Conservation (phyloP, 2,329 filamentous ascomycete species). For the Didymella pomorum region DNA sequence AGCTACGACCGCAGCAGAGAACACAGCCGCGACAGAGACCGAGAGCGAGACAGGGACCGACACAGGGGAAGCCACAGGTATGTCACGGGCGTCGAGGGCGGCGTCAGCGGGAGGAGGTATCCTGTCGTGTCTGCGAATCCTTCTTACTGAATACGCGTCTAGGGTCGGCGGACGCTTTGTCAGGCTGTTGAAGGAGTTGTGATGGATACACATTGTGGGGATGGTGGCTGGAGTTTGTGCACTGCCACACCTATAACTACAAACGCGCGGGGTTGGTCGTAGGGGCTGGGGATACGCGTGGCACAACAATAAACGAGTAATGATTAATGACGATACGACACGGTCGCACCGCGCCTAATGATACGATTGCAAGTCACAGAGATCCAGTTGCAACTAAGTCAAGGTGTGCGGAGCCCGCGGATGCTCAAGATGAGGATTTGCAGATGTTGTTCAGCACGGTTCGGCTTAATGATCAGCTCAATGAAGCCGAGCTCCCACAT, state of each 20-base stretch:
- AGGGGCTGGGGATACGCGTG: constrained; percentile 2
- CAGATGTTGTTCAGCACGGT: constrained; percentile 8
- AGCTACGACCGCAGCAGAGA: constrained; percentile 25
- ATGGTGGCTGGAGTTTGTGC: neutral
- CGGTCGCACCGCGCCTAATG: neutral
- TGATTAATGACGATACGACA: constrained; percentile 13
- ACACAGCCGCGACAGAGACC: constrained; percentile 26
- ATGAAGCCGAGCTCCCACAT: neutral
- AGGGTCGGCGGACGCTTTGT: constrained; percentile 30
- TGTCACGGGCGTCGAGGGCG: constrained; percentile 46
- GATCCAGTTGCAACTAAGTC: neutral
- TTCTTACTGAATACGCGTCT: constrained; percentile 32
- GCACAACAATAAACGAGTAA: constrained; percentile 8
- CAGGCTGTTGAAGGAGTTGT: constrained; percentile 34
- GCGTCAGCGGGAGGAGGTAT: constrained; percentile 46
- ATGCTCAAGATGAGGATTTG: constrained; percentile 18
- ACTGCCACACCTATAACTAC: too few species aligned
- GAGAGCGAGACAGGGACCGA: constrained; percentile 26
- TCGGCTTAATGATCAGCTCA: constrained; percentile 10
- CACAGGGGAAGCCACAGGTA: constrained; percentile 40
- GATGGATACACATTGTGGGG: constrained; percentile 6
- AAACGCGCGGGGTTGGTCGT: constrained; percentile 3
- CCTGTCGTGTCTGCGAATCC: constrained; percentile 30
- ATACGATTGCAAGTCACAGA: neutral
- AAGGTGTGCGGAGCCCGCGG: constrained; percentile 3